Conservation (phyloP, 2,329 filamentous ascomycete species). For the Claviceps monticola region DNA sequence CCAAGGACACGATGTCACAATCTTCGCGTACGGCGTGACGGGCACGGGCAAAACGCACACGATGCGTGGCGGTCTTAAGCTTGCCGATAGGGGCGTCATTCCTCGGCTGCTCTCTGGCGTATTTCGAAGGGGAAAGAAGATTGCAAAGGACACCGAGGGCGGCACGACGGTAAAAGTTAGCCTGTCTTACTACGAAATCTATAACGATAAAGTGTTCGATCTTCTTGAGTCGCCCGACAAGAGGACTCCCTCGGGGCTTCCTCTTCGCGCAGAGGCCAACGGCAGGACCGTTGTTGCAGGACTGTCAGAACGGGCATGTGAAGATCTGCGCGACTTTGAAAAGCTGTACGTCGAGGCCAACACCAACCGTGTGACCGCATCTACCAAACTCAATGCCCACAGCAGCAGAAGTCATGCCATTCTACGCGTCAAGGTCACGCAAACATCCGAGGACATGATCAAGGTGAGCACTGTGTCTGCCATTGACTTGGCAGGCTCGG, state of each 20-base stretch:
- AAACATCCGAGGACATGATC: conserved; percentile 54
- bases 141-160: conserved; percentile 62
- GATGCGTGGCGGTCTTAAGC: conserved; percentile 79
- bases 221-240: conserved; percentile 80
- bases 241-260: conserved; percentile 65
- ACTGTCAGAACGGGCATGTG: conserved; percentile 68
- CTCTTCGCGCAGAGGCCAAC: conserved; percentile 71
- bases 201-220: conserved; percentile 91
- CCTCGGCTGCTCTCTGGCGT: conserved; percentile 73
- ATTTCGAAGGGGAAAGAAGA: conserved; percentile 73
- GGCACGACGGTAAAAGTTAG: conserved; percentile 58
- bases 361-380: conserved; percentile 74
- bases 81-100: conserved; percentile 78
- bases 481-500: conserved; percentile 89
- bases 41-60: conserved; percentile 93
- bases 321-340: conserved; percentile 81
- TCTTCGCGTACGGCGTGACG: conserved; percentile 88
- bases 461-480: conserved; percentile 76
- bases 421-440: conserved; percentile 74
- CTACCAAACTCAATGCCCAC: conserved; percentile 85
- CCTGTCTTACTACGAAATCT: conserved; percentile 91
- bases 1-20: conserved; percentile 72
- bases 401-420: conserved; percentile 85
- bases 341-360: conserved; percentile 83
- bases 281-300: conserved; percentile 81